A percentile compares a stretch with the other conserved stretches of the same genome.
These are phyloP conservation scores for Colletotrichum musae DNA, from an alignment of 2,329 filamentous ascomycete species.

Conservation along the genomic window DNA sequence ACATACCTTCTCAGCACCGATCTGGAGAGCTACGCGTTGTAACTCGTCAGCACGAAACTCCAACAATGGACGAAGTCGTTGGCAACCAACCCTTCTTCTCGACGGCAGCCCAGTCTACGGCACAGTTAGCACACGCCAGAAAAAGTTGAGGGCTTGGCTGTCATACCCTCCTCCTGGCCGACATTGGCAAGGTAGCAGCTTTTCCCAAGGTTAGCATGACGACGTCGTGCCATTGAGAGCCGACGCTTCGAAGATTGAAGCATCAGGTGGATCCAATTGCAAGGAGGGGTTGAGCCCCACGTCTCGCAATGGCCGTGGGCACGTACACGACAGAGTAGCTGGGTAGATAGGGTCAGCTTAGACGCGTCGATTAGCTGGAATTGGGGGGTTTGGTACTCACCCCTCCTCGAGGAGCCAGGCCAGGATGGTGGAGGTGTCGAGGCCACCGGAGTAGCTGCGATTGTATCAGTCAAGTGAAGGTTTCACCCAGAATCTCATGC, in stretches of 20 bases:
- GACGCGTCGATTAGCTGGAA: neutral
- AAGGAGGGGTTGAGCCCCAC: too few relatives aligned
- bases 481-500: too few relatives aligned
- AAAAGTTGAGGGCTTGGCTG: too few relatives aligned
- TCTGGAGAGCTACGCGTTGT: conserved; percentile 35
- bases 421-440: conserved; percentile 41
- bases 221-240: neutral
- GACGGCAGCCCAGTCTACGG: conserved; percentile 73
- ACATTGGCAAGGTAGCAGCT: conserved; percentile 72
- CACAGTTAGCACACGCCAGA: too few relatives aligned
- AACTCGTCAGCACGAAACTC: neutral
- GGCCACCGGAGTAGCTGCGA: neutral
- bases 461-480: neutral
- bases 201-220: conserved; percentile 1
- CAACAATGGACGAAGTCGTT: neutral
- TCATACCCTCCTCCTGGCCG: conserved; percentile 72
- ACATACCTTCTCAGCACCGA: conserved; percentile 39
- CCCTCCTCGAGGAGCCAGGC: conserved; percentile 34
- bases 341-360: neutral
- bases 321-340: conserved; percentile 27
- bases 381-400: neutral
- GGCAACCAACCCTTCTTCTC: conserved; percentile 72
- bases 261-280: too few relatives aligned
- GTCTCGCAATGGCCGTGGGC: too few relatives aligned
- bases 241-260: too few relatives aligned